Conservation (phyloP, 2,329 filamentous ascomycete genomes). For the Chaetomium olivaceum region DNA sequence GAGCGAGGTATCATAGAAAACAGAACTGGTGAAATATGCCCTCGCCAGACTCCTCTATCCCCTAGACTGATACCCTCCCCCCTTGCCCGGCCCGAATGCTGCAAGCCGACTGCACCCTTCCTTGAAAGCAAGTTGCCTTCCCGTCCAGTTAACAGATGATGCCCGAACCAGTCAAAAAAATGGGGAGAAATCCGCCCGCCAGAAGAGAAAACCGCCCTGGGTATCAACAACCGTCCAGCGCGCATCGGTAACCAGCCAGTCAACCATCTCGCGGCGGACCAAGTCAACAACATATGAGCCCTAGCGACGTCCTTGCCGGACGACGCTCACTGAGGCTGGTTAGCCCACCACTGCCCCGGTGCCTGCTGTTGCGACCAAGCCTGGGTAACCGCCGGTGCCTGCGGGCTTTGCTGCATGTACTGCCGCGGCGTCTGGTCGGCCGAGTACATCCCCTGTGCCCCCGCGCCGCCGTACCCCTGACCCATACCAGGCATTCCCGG, state of each 20-base stretch:
- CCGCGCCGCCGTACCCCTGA: slow-evolving; percentile 57
- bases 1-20: slow-evolving; percentile 19
- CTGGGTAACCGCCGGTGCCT: slow-evolving; percentile 54
- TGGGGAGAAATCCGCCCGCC: neutral
- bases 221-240: slow-evolving; percentile 1
- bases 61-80: neutral
- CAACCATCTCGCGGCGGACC: neutral
- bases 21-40: slow-evolving; percentile 17
- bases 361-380: slow-evolving; percentile 60
- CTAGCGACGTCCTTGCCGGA: neutral
- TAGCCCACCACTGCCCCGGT: slow-evolving; percentile 59
- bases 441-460: slow-evolving; percentile 58
- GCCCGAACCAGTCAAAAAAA: neutral
- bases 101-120: slow-evolving; percentile 5
- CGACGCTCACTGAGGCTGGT: slow-evolving; percentile 45
- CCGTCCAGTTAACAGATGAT: neutral
- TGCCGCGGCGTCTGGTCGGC: slow-evolving; percentile 64
- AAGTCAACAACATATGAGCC: neutral
- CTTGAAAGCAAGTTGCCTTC: slow-evolving; percentile 4
- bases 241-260: neutral
- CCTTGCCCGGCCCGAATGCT: neutral
- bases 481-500: slow-evolving; percentile 62
- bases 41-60: slow-evolving; percentile 15
- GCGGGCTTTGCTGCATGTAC: slow-evolving; percentile 65
- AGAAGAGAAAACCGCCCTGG: neutral